phyloP scores from a whole-genome alignment of 192 early-diverging fungal species.

The Chytriomyces confervae region DNA sequence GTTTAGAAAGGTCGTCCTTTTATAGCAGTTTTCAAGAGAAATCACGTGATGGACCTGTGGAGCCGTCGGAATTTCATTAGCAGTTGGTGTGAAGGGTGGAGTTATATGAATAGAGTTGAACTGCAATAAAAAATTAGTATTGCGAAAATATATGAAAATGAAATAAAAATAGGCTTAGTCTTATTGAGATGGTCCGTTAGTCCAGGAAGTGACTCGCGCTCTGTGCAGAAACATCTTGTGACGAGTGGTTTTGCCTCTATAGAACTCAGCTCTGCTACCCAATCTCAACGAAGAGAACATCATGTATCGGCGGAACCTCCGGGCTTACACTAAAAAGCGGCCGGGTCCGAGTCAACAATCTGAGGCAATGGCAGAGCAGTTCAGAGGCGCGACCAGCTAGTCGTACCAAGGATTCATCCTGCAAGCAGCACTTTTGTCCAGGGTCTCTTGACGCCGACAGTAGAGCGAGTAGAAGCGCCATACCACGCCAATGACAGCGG shows the following conservation, averaged over 20 bases:
- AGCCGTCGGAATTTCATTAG: too few relatives aligned
- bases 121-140: too few relatives aligned
- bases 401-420: conserved; percentile 2
- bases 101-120: too few relatives aligned
- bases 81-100: too few relatives aligned
- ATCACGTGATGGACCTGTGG: not conserved
- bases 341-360: conserved; percentile 5
- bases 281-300: too few relatives aligned
- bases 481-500: not conserved
- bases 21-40: conserved; percentile 12
- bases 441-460: not conserved
- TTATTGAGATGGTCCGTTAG: too few relatives aligned
- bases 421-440: not conserved
- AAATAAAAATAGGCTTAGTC: too few relatives aligned
- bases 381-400: not conserved
- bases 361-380: conserved; percentile 7
- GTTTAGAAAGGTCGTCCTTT: not conserved
- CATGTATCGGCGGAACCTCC: not conserved
- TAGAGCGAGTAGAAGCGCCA: not conserved
- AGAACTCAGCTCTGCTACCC: too few relatives aligned
- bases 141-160: too few relatives aligned
- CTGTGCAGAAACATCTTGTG: too few relatives aligned
- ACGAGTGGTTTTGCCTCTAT: too few relatives aligned
- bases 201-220: too few relatives aligned
- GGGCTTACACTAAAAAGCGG: conserved; percentile 2